Evolutionary conservation across 2,329 filamentous ascomycete species (phyloP).

Genomic region (Neonectria faginata): DNA sequence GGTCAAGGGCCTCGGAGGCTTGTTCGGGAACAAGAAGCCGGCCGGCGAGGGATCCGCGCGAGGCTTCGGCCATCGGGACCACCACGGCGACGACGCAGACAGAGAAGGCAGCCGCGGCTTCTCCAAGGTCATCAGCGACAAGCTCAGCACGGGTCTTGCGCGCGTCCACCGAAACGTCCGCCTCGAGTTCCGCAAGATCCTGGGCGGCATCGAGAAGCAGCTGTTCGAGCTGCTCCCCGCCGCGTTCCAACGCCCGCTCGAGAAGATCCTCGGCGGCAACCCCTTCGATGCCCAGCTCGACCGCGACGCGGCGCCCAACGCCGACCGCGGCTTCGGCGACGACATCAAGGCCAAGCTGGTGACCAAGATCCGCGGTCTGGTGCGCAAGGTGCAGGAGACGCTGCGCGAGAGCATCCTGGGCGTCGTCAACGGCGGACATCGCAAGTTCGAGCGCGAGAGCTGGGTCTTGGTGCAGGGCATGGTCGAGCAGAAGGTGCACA

Average conservation of each 20-base stretch:
- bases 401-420: slow-evolving; percentile 58
- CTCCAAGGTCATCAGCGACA: slow-evolving; percentile 60
- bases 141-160: slow-evolving; percentile 58
- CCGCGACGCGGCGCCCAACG: slow-evolving; percentile 45
- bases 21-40: slow-evolving; percentile 55
- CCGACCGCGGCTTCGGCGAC: slow-evolving; percentile 56
- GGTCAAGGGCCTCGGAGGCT: slow-evolving; percentile 56
- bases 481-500: slow-evolving; percentile 60
- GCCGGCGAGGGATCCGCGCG: slow-evolving; percentile 49
- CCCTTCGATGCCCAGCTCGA: slow-evolving; percentile 59
- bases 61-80: slow-evolving; percentile 46
- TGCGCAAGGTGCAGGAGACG: slow-evolving; percentile 60
- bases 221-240: slow-evolving; percentile 60
- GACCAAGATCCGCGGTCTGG: slow-evolving; percentile 57
- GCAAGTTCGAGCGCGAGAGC: slow-evolving; percentile 59
- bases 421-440: slow-evolving; percentile 59
- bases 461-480: slow-evolving; percentile 61
- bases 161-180: slow-evolving; percentile 59
- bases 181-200: slow-evolving; percentile 58
- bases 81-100: slow-evolving; percentile 43
- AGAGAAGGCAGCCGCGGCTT: slow-evolving; percentile 52
- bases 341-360: slow-evolving; percentile 59
- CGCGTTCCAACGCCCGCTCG: slow-evolving; percentile 56
- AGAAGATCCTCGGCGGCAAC: slow-evolving; percentile 60
- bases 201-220: slow-evolving; percentile 58